Evolutionary conservation across 208 protist species (phyloP).

Genomic region (Strigomonas culicis): DNA sequence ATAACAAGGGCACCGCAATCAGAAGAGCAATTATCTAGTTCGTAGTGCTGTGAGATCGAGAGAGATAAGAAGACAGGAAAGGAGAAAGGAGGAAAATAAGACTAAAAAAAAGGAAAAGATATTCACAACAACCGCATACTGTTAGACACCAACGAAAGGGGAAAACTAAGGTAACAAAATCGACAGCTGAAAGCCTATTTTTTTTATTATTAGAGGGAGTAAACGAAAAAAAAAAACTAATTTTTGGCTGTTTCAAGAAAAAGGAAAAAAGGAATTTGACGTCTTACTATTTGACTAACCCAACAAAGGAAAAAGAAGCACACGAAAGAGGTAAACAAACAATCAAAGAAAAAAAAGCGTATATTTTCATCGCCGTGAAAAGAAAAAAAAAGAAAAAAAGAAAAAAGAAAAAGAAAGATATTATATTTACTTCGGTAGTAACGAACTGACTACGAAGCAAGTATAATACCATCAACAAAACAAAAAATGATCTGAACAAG

Average conservation of each 20-base stretch:
- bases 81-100: background rate
- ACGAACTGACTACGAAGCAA: background rate
- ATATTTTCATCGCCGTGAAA: background rate
- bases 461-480: background rate
- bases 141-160: no score
- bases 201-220: slow-evolving; percentile 1
- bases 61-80: slow-evolving; percentile 1
- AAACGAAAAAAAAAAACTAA: no score
- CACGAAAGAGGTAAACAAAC: background rate
- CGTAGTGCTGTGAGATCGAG: no score
- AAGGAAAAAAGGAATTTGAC: no score
- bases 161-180: no score
- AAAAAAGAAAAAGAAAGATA: slow-evolving; percentile 3
- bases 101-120: background rate
- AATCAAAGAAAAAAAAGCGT: background rate
- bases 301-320: background rate
- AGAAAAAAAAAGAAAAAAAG: background rate
- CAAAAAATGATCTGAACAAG: background rate
- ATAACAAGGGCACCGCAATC: no score
- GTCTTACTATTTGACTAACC: no score
- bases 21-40: no score
- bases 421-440: background rate
- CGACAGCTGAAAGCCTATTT: background rate
- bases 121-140: no score
- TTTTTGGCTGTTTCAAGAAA: no score